Base-by-base conservation (phyloP, 2,329 filamentous ascomycete genomes). In the Fusarium azukiicola region DNA sequence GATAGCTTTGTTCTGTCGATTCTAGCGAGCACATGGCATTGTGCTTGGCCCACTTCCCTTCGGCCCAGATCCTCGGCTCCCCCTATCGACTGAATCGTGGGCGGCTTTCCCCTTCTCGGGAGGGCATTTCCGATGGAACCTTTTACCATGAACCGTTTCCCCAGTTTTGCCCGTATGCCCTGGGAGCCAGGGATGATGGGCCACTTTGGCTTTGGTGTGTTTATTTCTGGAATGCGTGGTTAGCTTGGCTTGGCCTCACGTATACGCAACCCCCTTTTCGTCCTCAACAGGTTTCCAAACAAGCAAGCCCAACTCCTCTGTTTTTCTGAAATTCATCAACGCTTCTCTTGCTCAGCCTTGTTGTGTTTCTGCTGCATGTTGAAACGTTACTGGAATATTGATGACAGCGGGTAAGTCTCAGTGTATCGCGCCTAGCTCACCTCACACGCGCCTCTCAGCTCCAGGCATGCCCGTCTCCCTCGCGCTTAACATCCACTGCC, bases 401-500 rank as follows among this genome's bases (percentile, higher is more conserved):
- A 63, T 63, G 14, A 32, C 44, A 13, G 17, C 9, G 63, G 44
- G 12, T 36, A 66, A 66, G 36, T 58, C 21, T 58, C 42, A 46
- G 54, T 40, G 36, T 58, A 58, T 58, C 54, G 54, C 54, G 54
- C 40, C n/a, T 66, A 47, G 40, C 63, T 46, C 44, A 47, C 42
- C 47, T 50, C 64, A 50, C 46, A 36, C 27, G 64, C 47, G 27
- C 44, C 23, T 50, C 44, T 50, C 46, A 19, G 19, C 63, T 27
- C 64, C 44, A 38, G 36, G 32, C 64, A 47, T 32, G 27, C 27
- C 27, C 27, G 44, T 67, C 47, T 44, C 64, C 44, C 46, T 50
- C 27, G 64, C 64, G 64, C 64, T 67, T 67, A 67, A 67, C 46
- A 23, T 36, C 64, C 46, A 50, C 44, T 46, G 27, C 47, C 47